Base-by-base conservation (phyloP, 805 yeast genomes). In the Maudiozyma barnettii region DNA sequence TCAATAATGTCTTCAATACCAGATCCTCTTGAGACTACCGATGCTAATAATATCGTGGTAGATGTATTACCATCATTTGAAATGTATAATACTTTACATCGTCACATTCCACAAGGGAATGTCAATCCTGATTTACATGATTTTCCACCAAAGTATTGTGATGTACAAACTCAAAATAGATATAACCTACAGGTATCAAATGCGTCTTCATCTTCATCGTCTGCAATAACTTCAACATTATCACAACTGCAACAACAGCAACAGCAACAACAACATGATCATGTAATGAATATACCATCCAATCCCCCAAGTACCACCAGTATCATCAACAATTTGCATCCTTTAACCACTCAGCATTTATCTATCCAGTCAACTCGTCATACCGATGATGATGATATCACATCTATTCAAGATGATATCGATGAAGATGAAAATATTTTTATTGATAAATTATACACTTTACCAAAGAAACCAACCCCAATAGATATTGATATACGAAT, bases 41-140 rank as follows among this genome's bases (percentile, higher is more conserved):
- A 50, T n/a, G 31, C 41, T 16, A 16, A 18, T 4, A 31, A 40
- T 41, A 18, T 52, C 5, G 54, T 53, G 13, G 49, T 59, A 1
- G 60, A 56, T 40, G 54, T 59, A 5, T 39, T 59, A 21, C 63
- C 63, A 4, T 56, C 61, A 2, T 59, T 59, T 43, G 58, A 59
- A 47, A 55, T 59, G 53, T 59, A 57, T 41, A 53, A 59, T 36
- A 51, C 57, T n/a, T 41, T 59, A 23, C 61, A 57, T 42, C 50
- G 61, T 40, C 56, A 54, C 50, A 55, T 57, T 37, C 59, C 63
- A 21, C 51, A 51, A 21, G 58, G 59, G 19, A 50, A 53, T 44
- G 50, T 56, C 12, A 51, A 49, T 35, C 50, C 55, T 10, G 55
- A 57, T 46, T 21, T 16, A n/a, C 53, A 51, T 20, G 54, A 56